Evolutionary conservation across 805 yeast genomes (phyloP), one percentile per base, ranked within the genome.

Genomic region (Ogataea ramenticola): DNA sequence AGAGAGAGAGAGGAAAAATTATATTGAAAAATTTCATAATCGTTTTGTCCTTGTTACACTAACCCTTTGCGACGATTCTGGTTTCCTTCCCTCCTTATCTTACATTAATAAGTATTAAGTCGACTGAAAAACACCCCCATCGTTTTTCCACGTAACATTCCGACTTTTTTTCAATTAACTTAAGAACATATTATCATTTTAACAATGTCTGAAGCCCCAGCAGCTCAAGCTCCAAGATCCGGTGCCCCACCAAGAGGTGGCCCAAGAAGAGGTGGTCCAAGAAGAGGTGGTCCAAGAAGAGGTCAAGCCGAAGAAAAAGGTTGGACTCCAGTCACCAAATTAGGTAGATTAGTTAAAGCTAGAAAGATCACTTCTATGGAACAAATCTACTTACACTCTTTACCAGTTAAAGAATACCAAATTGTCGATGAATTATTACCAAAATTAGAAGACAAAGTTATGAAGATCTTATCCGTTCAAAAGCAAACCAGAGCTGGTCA

Each of bases 401-500:
- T 93, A 67, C 98, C 99, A 71, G 93, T 93, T 74, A 93, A 93
- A 90, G 99, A 93, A 80, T 90, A 75, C 86, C 98, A 93, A 81
- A 86, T 93, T 80, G 86, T 93, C 66, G 99, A 93, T 80, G 82
- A 81, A 68, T 80, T 93, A 73, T 80, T 93, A 67, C 99, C 99
- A 71, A 83, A 77, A 68, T 84, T 93, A 71, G 82, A 85, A 77
- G 99, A 93, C 73, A 96, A 91, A 79, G 97, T 93, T 69, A 93
- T 93, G 99, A 91, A 91, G 88, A 93, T 93, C 80, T 84, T 91
- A 80, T 95, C 99, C 61, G 99, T 93, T 64, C 99, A 93, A 80
- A 93, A 93, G 85, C 99, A 93, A 80, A 93, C 99, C 82, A 83
- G 96, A 79, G 99, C 99, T 67, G 99, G 99, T 89, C 99, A 93